Base-by-base conservation (phyloP, 208 protist species). In the Acanthamoeba healyi region DNA sequence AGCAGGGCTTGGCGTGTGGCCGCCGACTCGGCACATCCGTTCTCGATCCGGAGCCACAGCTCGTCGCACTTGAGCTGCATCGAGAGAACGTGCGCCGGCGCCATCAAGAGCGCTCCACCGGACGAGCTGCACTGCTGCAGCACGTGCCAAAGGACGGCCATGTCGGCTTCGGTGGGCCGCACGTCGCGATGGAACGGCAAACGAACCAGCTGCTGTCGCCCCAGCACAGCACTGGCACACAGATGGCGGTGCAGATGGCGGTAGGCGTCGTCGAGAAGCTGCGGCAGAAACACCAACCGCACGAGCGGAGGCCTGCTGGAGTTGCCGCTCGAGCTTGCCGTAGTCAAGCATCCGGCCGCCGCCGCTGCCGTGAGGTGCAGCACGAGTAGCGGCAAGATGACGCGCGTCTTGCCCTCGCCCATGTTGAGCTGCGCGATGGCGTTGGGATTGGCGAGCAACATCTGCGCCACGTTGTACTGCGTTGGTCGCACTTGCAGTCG, bases 401-500 rank as follows among this genome's bases (percentile, higher is more conserved):
- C 95, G 22, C 94, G 89, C 34, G 94, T 95, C 79, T 96, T 96
- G 58, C 92, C 92, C 86, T 94, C 49, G 70, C 92, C 92, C 92
- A 94, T 94, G 82, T 94, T 84, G 26, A 94, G 51, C 42, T 94
- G 92, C n/a, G 49, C 54, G 54, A 70, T 82, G 19, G 15, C 12
- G 54, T 93, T 93, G 2, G 46, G 12, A 26, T 44, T 36, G 14
- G 24, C 26, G 9, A 38, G 36, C 12, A 93, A 46, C n/a, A 56
- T n/a, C 34, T 19, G 19, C 49, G 58, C 58, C 51, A 93, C 36
- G 14, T 93, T 19, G 12, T n/a, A 32, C 63, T 93, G 88, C 34
- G 63, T 49, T 29, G 54, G 32, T 46, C 46, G n/a, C 29, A 77
- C 54, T 36, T 46, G 56, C n/a, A 93, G 46, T 49, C 12, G 24